Evolutionary conservation across 2,329 filamentous ascomycete species (phyloP), one percentile per base, ranked within the genome.

Genomic region (Coniella lustricola): DNA sequence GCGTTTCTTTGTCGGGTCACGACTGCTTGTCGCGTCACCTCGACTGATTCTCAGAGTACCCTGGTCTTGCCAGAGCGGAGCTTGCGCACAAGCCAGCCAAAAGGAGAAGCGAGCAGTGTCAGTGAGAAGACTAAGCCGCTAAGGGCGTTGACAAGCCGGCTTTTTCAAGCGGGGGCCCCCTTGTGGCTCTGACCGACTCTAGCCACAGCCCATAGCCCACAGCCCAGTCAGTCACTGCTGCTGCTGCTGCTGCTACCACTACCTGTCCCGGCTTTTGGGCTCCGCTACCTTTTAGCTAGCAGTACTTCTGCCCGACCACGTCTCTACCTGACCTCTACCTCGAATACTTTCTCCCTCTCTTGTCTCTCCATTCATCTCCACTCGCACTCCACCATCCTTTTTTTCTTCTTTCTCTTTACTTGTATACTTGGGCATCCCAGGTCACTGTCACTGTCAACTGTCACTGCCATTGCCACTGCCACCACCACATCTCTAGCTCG

Each of bases 231-330:
- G 48, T 45, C 37, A 48, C 21, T 44, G 31, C 45, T 35, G 44
- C 36, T 20, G 31, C 35, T 20, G 12, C 45, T 42, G 37, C 41
- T 41, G 33, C 40, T 34, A 31, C 32, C 13, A 12, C 48, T 43
- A 44, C 37, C 50, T 46, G 44, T 44, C 48, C 40, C 40, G 40
- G n/a, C n/a, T n/a, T n/a, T n/a, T n/a, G n/a, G n/a, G n/a, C n/a
- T n/a, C n/a, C n/a, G n/a, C n/a, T n/a, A n/a, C n/a, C n/a, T n/a
- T n/a, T n/a, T n/a, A n/a, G n/a, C n/a, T n/a, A n/a, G n/a, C n/a
- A n/a, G 42, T 47, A 47, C 44, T 25, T 46, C 37, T 42, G 43
- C 44, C 39, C 33, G 35, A 48, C 40, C 49, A 51, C 49, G 37
- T 49, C 41, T 25, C 36, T 48, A 44, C 46, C 14, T 44, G 16